A percentile compares a stretch with the other conserved stretches of the same genome.
These are phyloP conservation scores for Magnolia kwangsiensis DNA, from an alignment of 164 flowering plant genomes.

Conservation along the genomic window DNA sequence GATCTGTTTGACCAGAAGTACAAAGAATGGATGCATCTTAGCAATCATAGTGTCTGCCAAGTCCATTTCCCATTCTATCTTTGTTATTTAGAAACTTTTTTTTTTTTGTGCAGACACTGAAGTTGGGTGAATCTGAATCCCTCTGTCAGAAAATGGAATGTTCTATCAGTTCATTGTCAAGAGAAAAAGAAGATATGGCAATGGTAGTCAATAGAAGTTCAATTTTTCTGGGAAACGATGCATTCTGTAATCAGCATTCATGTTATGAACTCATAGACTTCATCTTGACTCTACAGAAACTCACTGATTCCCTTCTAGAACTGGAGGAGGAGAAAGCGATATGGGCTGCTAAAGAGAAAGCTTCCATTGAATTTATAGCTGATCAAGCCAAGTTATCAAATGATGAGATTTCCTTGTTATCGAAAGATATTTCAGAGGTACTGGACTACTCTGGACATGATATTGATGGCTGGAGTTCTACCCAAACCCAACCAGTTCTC, in stretches of 20 bases:
- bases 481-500: neutral
- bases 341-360: conserved; percentile 80
- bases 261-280: conserved; percentile 1
- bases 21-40: too few species aligned
- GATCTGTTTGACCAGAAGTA: too few species aligned
- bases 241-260: neutral
- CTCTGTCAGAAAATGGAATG: conserved; percentile 34
- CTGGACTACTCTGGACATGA: conserved; percentile 4
- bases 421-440: conserved; percentile 59
- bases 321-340: conserved; percentile 86
- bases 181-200: conserved; percentile 83
- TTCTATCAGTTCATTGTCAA: conserved; percentile 36
- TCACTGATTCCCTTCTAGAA: conserved; percentile 73
- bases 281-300: conserved; percentile 47
- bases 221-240: neutral
- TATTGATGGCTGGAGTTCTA: neutral
- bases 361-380: conserved; percentile 51
- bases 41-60: too few species aligned
- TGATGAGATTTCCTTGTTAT: conserved; percentile 42
- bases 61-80: neutral
- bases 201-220: conserved; percentile 47
- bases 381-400: conserved; percentile 43
- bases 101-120: conserved; percentile 34
- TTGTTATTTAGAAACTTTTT: neutral
- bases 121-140: conserved; percentile 48